A percentile compares a stretch with the other conserved stretches of the same genome.
Conservation (phyloP, 176 grass and related monocot species). For the Otatea glauca region DNA sequence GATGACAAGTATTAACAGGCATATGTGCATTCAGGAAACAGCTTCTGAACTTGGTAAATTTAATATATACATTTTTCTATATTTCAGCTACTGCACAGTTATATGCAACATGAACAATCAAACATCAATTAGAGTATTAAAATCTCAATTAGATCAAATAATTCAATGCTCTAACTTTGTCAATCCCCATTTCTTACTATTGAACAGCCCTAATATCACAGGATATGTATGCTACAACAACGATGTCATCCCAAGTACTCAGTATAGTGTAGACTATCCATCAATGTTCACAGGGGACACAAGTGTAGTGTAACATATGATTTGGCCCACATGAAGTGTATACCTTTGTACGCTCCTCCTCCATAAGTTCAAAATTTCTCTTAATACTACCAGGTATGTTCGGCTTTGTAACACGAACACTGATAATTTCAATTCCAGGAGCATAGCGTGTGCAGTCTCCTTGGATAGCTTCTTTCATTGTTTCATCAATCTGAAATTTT, state of each 20-base stretch:
- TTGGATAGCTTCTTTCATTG: slow-evolving; percentile 99
- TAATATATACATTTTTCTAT: background rate
- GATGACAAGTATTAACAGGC: slow-evolving; percentile 1
- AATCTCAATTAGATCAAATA: slow-evolving; percentile 19
- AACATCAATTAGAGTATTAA: background rate
- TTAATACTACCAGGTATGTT: slow-evolving; percentile 89
- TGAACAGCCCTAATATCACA: background rate
- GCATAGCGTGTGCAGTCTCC: slow-evolving; percentile 93
- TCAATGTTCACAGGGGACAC: background rate
- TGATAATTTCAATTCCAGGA: slow-evolving; percentile 96
- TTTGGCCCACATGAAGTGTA: slow-evolving; percentile 27
- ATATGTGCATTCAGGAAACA: slow-evolving; percentile 22
- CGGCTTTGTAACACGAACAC: slow-evolving; percentile 95
- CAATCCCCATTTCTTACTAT: slow-evolving; percentile 11
- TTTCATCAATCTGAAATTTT: slow-evolving; percentile 90
- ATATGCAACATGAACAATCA: slow-evolving; percentile 12
- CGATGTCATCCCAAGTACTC: background rate
- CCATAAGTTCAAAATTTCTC: slow-evolving; percentile 98
- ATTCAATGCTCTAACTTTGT: background rate
- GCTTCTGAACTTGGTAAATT: slow-evolving; percentile 15
- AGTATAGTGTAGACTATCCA: slow-evolving; percentile 17
- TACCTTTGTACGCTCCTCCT: slow-evolving; percentile 99
- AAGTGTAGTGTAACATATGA: slow-evolving; percentile 18
- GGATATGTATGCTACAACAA: slow-evolving; percentile 20
- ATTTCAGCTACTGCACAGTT: slow-evolving; percentile 20